Evolutionary conservation across 768 basidiomycete species (phyloP).

Genomic region (Rhodocollybia butyracea): DNA sequence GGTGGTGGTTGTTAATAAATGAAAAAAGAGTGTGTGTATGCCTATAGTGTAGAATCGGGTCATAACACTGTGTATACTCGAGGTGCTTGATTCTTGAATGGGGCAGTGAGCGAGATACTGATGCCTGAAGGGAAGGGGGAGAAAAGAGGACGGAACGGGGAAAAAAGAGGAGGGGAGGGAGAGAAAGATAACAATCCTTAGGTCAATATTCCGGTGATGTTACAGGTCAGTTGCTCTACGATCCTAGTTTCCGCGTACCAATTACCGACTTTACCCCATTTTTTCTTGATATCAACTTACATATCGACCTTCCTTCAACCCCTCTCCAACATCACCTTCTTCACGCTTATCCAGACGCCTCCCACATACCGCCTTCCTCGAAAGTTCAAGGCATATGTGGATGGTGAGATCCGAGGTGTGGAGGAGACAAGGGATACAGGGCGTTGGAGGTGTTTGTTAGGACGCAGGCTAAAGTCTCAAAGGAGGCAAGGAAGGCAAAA

Average conservation of each 20-base stretch:
- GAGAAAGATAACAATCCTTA: conserved; percentile 8
- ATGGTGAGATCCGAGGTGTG: conserved; percentile 50
- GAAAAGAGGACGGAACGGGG: too few relatives aligned
- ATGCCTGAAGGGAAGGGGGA: conserved; percentile 37
- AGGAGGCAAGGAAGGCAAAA: too few relatives aligned
- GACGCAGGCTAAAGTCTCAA: too few relatives aligned
- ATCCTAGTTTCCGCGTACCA: neutral
- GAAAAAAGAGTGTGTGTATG: too few relatives aligned
- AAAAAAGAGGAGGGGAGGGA: conserved; percentile 31
- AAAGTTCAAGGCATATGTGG: conserved; percentile 45
- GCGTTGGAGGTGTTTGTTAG: conserved; percentile 60
- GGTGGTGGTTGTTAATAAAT: too few relatives aligned
- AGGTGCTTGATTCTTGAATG: conserved; percentile 50
- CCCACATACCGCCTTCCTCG: conserved; percentile 55
- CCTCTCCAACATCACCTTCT: conserved; percentile 69
- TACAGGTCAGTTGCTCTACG: neutral
- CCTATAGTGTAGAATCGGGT: too few relatives aligned
- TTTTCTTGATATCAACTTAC: conserved; percentile 37
- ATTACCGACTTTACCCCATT: neutral
- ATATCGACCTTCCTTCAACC: conserved; percentile 58
- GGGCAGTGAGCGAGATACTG: conserved; percentile 30
- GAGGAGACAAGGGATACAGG: conserved; percentile 50
- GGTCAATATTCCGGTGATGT: conserved; percentile 4
- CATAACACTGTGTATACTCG: too few relatives aligned
- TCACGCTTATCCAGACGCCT: conserved; percentile 60